These are phyloP conservation scores for Monosporascus sp. DNA, from an alignment of 2,329 filamentous ascomycete genomes.

Conservation along the genomic window DNA sequence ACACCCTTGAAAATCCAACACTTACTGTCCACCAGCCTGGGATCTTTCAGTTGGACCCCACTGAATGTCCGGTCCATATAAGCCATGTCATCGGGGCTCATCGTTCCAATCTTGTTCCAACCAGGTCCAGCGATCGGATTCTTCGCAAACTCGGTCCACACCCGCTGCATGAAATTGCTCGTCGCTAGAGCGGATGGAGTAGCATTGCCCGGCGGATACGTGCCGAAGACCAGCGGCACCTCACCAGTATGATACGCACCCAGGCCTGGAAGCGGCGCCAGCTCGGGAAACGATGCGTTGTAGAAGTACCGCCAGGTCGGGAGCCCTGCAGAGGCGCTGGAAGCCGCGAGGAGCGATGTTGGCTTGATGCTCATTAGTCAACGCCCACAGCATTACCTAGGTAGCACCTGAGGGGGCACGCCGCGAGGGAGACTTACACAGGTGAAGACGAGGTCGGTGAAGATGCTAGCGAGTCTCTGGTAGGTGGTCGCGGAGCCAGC, in stretches of 20 bases:
- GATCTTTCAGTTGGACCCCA: no score
- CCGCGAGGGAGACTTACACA: no score
- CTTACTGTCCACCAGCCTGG: no score
- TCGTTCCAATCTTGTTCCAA: not conserved
- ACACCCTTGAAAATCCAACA: no score
- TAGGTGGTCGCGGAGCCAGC: no score
- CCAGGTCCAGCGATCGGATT: slow-evolving; percentile 5
- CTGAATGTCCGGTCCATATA: no score
- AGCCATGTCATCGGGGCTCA: no score
- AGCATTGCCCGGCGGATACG: slow-evolving; percentile 16
- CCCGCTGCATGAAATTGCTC: slow-evolving; percentile 19
- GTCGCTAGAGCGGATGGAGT: slow-evolving; percentile 13
- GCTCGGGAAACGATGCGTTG: slow-evolving; percentile 13
- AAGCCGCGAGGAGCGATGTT: slow-evolving; percentile 17
- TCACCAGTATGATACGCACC: slow-evolving; percentile 24
- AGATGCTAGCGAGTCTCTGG: no score
- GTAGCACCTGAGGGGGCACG: no score
- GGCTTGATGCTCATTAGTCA: no score
- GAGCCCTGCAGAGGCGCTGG: slow-evolving; percentile 19
- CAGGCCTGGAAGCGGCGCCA: slow-evolving; percentile 28
- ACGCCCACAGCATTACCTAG: no score
- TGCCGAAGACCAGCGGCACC: slow-evolving; percentile 27
- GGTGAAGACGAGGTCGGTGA: no score
- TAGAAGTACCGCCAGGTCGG: slow-evolving; percentile 17
- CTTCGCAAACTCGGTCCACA: slow-evolving; percentile 19